Conservation (phyloP, 768 basidiomycete genomes). For the Pholiota microspora region DNA sequence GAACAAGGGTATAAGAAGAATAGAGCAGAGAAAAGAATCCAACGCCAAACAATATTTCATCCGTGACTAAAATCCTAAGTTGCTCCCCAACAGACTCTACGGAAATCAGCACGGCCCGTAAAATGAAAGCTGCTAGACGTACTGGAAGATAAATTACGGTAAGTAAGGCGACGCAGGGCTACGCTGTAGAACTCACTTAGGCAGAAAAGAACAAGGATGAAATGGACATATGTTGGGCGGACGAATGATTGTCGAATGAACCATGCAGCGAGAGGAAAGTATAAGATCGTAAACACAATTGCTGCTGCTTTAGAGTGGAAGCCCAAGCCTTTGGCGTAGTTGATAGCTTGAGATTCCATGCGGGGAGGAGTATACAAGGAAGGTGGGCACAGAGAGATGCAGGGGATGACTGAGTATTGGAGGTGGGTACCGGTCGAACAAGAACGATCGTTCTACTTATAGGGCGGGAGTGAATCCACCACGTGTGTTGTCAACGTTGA, state of each 20-base stretch:
- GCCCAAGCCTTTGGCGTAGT: conserved; percentile 33
- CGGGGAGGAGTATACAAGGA: conserved; percentile 36
- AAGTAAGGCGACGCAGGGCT: neutral
- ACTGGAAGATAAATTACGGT: conserved; percentile 23
- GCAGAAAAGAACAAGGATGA: conserved; percentile 36
- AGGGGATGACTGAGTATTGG: neutral
- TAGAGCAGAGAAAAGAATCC: conserved; percentile 45
- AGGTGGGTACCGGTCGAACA: neutral
- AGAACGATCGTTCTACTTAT: neutral
- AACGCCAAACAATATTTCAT: conserved; percentile 36
- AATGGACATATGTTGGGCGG: conserved; percentile 31
- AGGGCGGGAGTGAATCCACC: neutral
- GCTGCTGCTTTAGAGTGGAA: conserved; percentile 33
- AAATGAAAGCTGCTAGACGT: conserved; percentile 36
- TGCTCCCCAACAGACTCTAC: conserved; percentile 28
- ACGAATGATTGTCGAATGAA: conserved; percentile 29
- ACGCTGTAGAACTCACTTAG: conserved; percentile 25
- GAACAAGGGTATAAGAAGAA: conserved; percentile 38
- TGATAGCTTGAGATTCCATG: conserved; percentile 12
- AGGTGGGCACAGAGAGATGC: neutral
- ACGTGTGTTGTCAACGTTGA: neutral
- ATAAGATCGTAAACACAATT: conserved; percentile 33
- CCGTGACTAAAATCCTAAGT: conserved; percentile 32
- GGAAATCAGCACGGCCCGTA: conserved; percentile 36
- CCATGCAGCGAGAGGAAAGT: conserved; percentile 27